Conservation (phyloP, 805 yeast genomes). For the Yarrowia divulgata region DNA sequence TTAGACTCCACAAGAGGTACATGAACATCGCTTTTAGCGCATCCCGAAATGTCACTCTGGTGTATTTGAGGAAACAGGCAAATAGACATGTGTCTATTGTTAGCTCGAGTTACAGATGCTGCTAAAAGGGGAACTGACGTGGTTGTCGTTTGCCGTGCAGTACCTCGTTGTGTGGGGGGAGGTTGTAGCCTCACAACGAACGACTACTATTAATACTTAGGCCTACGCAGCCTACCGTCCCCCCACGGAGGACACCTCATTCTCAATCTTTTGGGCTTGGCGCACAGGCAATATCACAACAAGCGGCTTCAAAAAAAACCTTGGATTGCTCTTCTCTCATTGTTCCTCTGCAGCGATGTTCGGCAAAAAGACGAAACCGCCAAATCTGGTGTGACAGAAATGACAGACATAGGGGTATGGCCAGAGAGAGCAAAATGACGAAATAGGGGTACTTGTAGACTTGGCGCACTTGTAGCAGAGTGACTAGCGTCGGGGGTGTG, state of each 20-base stretch:
- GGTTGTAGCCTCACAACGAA: no score
- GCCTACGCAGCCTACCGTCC: no score
- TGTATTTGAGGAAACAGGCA: constrained; percentile 2
- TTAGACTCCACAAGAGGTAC: constrained; percentile 13
- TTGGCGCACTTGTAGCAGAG: background rate
- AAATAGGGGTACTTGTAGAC: background rate
- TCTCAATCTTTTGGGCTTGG: constrained; percentile 11
- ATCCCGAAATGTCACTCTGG: background rate
- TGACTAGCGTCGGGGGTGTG: background rate
- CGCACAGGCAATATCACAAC: background rate
- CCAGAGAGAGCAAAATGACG: background rate
- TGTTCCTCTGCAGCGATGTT: constrained; percentile 1
- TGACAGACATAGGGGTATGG: background rate
- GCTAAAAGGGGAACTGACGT: background rate
- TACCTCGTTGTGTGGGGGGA: no score
- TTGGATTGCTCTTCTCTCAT: constrained; percentile 12
- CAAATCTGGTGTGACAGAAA: background rate
- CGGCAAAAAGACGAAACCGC: background rate
- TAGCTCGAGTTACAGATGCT: background rate
- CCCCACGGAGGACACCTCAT: constrained; percentile 9
- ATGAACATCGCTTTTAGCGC: constrained; percentile 31
- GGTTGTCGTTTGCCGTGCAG: background rate
- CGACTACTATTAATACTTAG: background rate
- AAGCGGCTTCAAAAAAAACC: constrained; percentile 16
- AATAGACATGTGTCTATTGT: background rate